A percentile compares a stretch with the other conserved stretches of the same genome.
Evolutionary conservation across 306 rosid species (phyloP).

Genomic region (Alnus glutinosa): DNA sequence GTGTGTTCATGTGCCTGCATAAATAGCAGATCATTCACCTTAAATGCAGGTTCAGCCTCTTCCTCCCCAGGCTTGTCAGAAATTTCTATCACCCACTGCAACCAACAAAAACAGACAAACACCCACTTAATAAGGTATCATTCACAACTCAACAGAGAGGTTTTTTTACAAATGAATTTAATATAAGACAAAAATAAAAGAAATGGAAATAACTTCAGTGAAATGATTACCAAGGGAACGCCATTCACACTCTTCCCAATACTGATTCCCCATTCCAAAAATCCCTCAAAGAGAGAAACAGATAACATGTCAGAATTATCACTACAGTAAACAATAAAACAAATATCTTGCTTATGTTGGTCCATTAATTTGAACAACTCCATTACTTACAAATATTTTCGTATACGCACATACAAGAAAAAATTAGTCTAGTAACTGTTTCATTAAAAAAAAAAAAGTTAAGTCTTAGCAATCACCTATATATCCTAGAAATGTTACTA

Average conservation of each 20-base stretch:
- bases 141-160: not conserved
- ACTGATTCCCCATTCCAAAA: conserved; percentile 64
- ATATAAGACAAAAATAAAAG: conserved; percentile 1
- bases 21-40: conserved; percentile 55
- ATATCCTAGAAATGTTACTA: conserved; percentile 80
- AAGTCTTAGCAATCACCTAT: conserved; percentile 73
- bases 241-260: conserved; percentile 92
- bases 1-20: not conserved
- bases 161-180: conserved; percentile 19
- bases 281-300: conserved; percentile 74
- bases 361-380: conserved; percentile 18
- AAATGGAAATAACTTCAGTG: conserved; percentile 15
- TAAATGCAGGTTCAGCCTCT: conserved; percentile 92
- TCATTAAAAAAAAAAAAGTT: conserved; percentile 1
- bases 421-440: conserved; percentile 20
- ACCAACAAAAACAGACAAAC: conserved; percentile 20
- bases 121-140: conserved; percentile 21
- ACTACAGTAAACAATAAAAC: not conserved
- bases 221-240: conserved; percentile 79
- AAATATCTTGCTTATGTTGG: conserved; percentile 7
- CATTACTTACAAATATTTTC: not conserved
- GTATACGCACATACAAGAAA: not conserved
- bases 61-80: conserved; percentile 91
- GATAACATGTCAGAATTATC: conserved; percentile 49
- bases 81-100: conserved; percentile 95